Evolutionary conservation across 495 filamentous ascomycete genomes (phyloP).

Genomic region (Cladorrhinum samala): DNA sequence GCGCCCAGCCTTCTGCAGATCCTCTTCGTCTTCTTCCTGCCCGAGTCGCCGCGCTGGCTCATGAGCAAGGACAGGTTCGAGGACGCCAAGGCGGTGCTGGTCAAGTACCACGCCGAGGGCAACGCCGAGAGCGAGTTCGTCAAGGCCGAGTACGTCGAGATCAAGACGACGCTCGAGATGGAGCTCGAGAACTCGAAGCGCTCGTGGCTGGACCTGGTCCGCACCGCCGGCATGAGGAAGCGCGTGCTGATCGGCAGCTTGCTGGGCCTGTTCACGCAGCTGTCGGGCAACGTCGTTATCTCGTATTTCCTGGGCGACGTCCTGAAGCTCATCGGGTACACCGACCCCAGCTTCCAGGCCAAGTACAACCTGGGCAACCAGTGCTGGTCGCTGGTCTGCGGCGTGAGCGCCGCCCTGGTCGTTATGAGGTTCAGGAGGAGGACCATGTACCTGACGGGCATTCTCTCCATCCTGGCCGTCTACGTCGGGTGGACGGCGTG

Average conservation of each 20-base stretch:
- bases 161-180: conserved; percentile 52
- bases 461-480: conserved; percentile 46
- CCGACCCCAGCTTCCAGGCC: conserved; percentile 45
- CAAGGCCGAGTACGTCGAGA: conserved; percentile 53
- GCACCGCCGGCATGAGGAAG: conserved; percentile 47
- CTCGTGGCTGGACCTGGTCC: conserved; percentile 52
- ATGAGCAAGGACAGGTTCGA: conserved; percentile 53
- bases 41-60: conserved; percentile 55
- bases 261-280: conserved; percentile 57
- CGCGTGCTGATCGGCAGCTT: conserved; percentile 53
- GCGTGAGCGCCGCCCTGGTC: conserved; percentile 48
- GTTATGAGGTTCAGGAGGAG: conserved; percentile 51
- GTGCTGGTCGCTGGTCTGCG: conserved; percentile 52
- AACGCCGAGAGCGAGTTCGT: conserved; percentile 50
- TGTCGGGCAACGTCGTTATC: conserved; percentile 59
- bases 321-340: conserved; percentile 47
- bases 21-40: conserved; percentile 49
- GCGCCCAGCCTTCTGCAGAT: conserved; percentile 52
- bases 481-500: conserved; percentile 58
- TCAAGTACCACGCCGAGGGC: conserved; percentile 60
- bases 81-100: conserved; percentile 51
- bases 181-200: conserved; percentile 51
- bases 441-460: conserved; percentile 56
- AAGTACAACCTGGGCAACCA: conserved; percentile 54
- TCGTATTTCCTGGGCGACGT: conserved; percentile 52